Evolutionary conservation across 495 filamentous ascomycete species (phyloP).

Genomic region (Neurospora discreta): DNA sequence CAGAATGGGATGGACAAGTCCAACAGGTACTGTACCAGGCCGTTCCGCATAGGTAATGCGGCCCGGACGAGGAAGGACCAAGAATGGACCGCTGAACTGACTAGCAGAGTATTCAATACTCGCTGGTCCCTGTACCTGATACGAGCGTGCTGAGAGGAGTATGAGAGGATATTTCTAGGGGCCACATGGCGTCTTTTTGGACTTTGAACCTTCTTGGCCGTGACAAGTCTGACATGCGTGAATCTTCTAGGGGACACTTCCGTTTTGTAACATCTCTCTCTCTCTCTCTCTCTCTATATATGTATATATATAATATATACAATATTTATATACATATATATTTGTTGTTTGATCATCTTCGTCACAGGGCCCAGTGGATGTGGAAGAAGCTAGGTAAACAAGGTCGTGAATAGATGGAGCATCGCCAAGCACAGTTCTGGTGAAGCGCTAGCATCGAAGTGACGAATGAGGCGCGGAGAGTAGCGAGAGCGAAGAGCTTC

Average conservation of each 20-base stretch:
- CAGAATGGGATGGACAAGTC: not conserved
- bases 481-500: constrained; percentile 9
- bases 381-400: not conserved
- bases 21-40: not conserved
- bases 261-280: not conserved
- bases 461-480: not conserved
- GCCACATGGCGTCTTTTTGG: not conserved
- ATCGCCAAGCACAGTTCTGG: not conserved
- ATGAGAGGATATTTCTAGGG: not conserved
- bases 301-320: too few species aligned
- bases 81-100: not conserved
- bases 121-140: not conserved
- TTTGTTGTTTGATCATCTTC: too few species aligned
- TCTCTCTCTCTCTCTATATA: too few species aligned
- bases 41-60: not conserved
- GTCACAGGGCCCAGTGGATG: not conserved
- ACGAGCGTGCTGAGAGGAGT: not conserved
- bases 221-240: not conserved
- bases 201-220: not conserved
- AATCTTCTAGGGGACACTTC: not conserved
- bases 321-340: too few species aligned
- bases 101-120: not conserved
- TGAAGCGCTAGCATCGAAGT: not conserved
- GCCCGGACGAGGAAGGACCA: not conserved
- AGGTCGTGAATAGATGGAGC: not conserved